These are phyloP conservation scores for Suillus ampliporus DNA, from an alignment of 768 basidiomycete genomes.

Conservation along the genomic window DNA sequence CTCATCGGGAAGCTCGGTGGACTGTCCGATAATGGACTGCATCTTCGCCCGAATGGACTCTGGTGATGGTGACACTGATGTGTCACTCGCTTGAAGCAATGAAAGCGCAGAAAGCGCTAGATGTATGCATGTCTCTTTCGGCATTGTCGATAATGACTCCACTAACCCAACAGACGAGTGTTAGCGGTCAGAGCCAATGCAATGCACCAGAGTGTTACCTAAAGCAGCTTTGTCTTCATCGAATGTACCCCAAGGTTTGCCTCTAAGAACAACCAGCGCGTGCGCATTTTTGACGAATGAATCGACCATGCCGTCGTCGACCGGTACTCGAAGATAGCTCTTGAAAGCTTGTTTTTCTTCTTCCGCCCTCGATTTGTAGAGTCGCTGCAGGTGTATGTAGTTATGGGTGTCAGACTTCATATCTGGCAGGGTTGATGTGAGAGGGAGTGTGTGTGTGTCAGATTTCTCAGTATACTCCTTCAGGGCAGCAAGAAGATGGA, in stretches of 20 bases:
- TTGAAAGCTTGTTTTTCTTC: slow-evolving; percentile 67
- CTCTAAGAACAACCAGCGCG: slow-evolving; percentile 67
- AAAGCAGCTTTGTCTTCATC: slow-evolving; percentile 55
- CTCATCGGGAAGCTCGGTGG: slow-evolving; percentile 56
- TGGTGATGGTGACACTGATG: slow-evolving; percentile 44
- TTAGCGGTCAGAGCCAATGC: background rate
- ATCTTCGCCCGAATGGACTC: slow-evolving; percentile 61
- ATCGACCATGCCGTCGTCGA: slow-evolving; percentile 64
- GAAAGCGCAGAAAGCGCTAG: slow-evolving; percentile 72
- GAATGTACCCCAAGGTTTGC: slow-evolving; percentile 63
- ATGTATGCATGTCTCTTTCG: slow-evolving; percentile 71
- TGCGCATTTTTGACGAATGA: slow-evolving; percentile 83
- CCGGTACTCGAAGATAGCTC: slow-evolving; percentile 48
- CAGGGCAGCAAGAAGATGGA: slow-evolving; percentile 78
- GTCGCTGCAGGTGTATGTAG: slow-evolving; percentile 83
- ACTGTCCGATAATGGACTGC: slow-evolving; percentile 53
- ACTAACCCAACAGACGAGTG: slow-evolving; percentile 6
- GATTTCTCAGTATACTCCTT: slow-evolving; percentile 62
- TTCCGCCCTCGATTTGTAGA: slow-evolving; percentile 82
- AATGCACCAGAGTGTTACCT: slow-evolving; percentile 41
- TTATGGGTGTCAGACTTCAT: slow-evolving; percentile 90
- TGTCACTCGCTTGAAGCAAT: slow-evolving; percentile 32
- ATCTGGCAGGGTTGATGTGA: slow-evolving; percentile 89
- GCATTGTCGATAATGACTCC: slow-evolving; percentile 40
- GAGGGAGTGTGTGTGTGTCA: slow-evolving; percentile 69